phyloP scores from a whole-genome alignment of 2,329 filamentous ascomycete genomes.

The Fusarium xyrophilum region DNA sequence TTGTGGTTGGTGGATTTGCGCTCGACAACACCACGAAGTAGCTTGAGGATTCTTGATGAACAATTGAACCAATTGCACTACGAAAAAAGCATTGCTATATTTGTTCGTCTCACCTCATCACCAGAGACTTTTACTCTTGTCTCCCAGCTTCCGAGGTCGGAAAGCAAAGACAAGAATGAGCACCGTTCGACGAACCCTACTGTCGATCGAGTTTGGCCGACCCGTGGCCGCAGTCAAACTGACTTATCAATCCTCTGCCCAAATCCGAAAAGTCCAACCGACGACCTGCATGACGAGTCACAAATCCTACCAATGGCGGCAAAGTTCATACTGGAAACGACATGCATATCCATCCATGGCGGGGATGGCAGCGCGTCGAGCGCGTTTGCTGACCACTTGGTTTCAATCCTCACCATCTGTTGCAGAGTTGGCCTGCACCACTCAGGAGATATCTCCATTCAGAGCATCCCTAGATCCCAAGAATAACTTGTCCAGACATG shows the following conservation, averaged over 20 bases:
- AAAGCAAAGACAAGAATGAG: constrained; percentile 21
- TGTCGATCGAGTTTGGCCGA: constrained; percentile 35
- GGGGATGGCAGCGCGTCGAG: constrained; percentile 33
- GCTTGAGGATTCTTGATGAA: neutral
- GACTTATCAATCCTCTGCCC: constrained; percentile 10
- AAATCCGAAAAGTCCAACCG: constrained; percentile 16
- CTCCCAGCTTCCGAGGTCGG: neutral
- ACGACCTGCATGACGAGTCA: constrained; percentile 24
- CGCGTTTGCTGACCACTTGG: constrained; percentile 36
- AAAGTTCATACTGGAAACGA: constrained; percentile 10
- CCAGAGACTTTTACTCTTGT: neutral
- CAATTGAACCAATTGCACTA: neutral
- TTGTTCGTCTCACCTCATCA: neutral
- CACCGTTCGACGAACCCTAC: constrained; percentile 28
- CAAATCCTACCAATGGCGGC: constrained; percentile 29
- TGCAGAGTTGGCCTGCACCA: constrained; percentile 34
- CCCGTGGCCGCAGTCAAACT: constrained; percentile 11
- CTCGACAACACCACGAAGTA: neutral
- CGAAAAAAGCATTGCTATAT: neutral
- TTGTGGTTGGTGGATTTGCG: neutral
- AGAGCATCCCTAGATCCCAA: constrained; percentile 3
- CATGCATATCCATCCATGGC: constrained; percentile 31
- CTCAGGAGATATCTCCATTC: constrained; percentile 31
- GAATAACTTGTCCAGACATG: neutral
- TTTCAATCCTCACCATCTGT: constrained; percentile 17